These are phyloP conservation scores for Trichophyton mentagrophytes DNA, from an alignment of 2,329 filamentous ascomycete species.

Conservation along the genomic window DNA sequence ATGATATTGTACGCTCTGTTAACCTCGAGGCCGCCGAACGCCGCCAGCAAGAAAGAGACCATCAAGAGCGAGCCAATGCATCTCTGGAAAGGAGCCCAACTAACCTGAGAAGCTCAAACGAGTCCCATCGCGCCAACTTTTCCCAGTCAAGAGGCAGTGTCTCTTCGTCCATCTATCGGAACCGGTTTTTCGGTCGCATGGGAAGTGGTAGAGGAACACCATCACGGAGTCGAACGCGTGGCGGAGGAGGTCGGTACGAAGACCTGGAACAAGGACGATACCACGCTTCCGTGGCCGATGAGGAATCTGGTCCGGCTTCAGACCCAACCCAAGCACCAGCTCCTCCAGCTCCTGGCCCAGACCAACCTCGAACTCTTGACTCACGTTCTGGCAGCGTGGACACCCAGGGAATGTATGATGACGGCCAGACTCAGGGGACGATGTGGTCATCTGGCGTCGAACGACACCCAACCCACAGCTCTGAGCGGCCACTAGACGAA, in stretches of 20 bases:
- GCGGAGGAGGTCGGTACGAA: constrained; percentile 19
- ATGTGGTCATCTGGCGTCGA: neutral
- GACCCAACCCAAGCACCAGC: neutral
- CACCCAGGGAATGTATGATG: constrained; percentile 14
- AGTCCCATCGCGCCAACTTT: constrained; percentile 15
- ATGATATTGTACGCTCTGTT: constrained; percentile 26
- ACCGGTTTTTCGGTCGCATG: constrained; percentile 49
- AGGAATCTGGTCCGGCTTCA: neutral
- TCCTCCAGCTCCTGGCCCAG: neutral
- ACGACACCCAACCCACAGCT: neutral
- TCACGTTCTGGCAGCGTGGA: constrained; percentile 14
- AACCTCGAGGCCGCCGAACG: constrained; percentile 31
- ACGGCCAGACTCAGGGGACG: neutral
- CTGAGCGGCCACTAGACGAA: neutral
- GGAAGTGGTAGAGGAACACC: constrained; percentile 17
- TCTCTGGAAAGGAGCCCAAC: constrained; percentile 14
- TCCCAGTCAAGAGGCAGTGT: constrained; percentile 16
- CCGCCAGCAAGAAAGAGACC: constrained; percentile 20
- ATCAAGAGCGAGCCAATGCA: constrained; percentile 6
- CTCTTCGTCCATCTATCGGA: constrained; percentile 37
- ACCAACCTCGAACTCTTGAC: constrained; percentile 9
- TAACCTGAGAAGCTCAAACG: constrained; percentile 13
- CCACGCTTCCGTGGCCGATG: constrained; percentile 18
- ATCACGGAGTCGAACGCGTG: neutral
- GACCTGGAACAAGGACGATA: constrained; percentile 39